Percentiles rank a stretch among this genome's conserved stretches.
These are phyloP conservation scores for Candida tallmaniae DNA, from an alignment of 805 yeast species.

Conservation along the genomic window DNA sequence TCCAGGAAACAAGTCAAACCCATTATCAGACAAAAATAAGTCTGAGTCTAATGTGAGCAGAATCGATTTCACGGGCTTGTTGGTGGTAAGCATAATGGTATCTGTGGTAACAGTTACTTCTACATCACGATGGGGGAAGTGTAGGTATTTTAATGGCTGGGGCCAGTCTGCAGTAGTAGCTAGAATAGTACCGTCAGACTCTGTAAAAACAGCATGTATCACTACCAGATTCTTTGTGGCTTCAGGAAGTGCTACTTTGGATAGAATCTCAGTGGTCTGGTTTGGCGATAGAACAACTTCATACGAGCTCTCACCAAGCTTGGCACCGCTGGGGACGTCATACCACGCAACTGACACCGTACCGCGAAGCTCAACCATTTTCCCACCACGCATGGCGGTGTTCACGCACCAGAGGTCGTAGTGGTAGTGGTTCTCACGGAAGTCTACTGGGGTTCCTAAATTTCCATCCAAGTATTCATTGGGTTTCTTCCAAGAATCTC, in stretches of 20 bases:
- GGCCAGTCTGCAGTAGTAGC: slow-evolving; percentile 46
- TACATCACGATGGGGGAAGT: slow-evolving; percentile 24
- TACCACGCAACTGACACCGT: slow-evolving; percentile 23
- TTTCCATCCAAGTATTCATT: slow-evolving; percentile 5
- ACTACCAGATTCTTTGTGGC: slow-evolving; percentile 14
- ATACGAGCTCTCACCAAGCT: slow-evolving; percentile 12
- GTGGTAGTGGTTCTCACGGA: slow-evolving; percentile 17
- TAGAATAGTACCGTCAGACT: slow-evolving; percentile 14
- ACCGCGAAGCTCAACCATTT: slow-evolving; percentile 15
- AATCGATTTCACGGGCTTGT: slow-evolving; percentile 44
- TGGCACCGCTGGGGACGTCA: slow-evolving; percentile 28
- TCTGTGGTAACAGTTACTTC: slow-evolving; percentile 19
- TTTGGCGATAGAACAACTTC: slow-evolving; percentile 19
- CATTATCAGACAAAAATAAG: slow-evolving; percentile 37
- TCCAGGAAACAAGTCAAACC: slow-evolving; percentile 46
- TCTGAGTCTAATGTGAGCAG: slow-evolving; percentile 22
- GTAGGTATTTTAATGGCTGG: slow-evolving; percentile 41
- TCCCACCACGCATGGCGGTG: too few relatives aligned
- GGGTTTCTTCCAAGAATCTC: slow-evolving; percentile 14
- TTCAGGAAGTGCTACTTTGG: slow-evolving; percentile 13
- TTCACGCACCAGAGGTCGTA: slow-evolving; percentile 43
- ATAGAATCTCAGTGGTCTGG: slow-evolving; percentile 25
- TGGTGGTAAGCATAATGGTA: slow-evolving; percentile 22
- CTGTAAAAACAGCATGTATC: slow-evolving; percentile 13
- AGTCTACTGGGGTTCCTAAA: slow-evolving; percentile 21